phyloP scores from a whole-genome alignment of 768 basidiomycete genomes.

The Boletus rubropictus region DNA sequence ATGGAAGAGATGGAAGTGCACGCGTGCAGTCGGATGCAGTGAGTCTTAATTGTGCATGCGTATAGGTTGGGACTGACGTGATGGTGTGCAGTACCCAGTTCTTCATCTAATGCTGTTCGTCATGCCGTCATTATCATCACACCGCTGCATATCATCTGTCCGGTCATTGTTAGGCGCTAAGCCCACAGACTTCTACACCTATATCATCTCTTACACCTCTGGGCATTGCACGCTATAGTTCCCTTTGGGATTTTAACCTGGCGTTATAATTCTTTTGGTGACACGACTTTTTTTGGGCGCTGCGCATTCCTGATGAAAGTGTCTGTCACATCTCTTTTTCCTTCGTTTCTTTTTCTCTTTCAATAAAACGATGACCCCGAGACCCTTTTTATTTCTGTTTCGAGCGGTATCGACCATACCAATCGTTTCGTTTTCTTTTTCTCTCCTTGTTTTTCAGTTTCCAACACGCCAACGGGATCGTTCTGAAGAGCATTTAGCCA shows the following conservation, averaged over 20 bases:
- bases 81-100: slow-evolving; percentile 64
- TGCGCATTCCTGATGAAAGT: slow-evolving; percentile 29
- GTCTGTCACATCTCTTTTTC: slow-evolving; percentile 9
- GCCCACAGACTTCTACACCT: slow-evolving; percentile 25
- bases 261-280: slow-evolving; percentile 22
- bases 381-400: slow-evolving; percentile 2
- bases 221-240: slow-evolving; percentile 19
- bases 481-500: slow-evolving; percentile 7
- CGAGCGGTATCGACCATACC: slow-evolving; percentile 19
- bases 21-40: slow-evolving; percentile 87
- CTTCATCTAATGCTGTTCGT: slow-evolving; percentile 58
- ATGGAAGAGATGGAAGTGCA: slow-evolving; percentile 99
- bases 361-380: background rate
- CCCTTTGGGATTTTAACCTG: slow-evolving; percentile 17
- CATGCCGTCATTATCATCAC: slow-evolving; percentile 17
- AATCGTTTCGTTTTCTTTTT: slow-evolving; percentile 8
- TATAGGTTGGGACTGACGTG: background rate
- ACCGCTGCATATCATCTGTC: slow-evolving; percentile 26
- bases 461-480: slow-evolving; percentile 9
- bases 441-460: background rate
- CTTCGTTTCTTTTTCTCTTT: background rate
- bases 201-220: slow-evolving; percentile 14
- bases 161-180: slow-evolving; percentile 25
- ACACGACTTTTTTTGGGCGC: slow-evolving; percentile 23
- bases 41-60: slow-evolving; percentile 30